Evolutionary conservation across 1,139 yeast species (phyloP), one percentile per base, ranked within the genome.

Genomic region (Geotrichum histeridarum): DNA sequence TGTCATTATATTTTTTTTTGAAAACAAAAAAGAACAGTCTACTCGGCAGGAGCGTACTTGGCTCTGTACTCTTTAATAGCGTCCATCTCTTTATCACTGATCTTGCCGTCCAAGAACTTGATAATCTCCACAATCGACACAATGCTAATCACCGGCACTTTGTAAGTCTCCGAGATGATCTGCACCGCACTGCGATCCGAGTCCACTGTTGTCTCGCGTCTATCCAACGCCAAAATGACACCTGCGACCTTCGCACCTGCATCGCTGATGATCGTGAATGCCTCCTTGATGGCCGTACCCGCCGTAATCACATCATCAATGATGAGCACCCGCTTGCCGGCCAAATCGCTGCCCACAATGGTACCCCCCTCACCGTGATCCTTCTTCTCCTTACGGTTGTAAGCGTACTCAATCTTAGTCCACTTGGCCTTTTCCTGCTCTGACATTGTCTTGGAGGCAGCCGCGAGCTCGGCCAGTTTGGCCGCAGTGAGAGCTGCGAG

Each of bases 351-450:
- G 36, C 99, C 99, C 42, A 93, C 99, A 65, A 93, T 87, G 57
- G 81, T 80, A 15, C 99, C 99, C 59, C 99, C 99, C 75, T 93
- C 99, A 54, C 99, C 99, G 70, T 93, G 99, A 66, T 91, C 97
- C 73, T 93, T 93, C 78, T 86, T 88, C 72, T 93, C 99, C 63
- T 74, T 74, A 32, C 77, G 68, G 66, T 74, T 74, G 64, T 71
- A 74, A 8, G 77, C 75, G 55, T 73, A 74, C 59, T 70, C 76
- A 38, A 73, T 53, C 47, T 51, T 42, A 39, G 22, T 36, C 51
- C 53, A 61, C 27, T 60, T 56, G 38, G 60, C 64, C 52, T 60
- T 58, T 17, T 54, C 59, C 7, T 76, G 57, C 79, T 68, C 27
- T 5, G 27, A 22, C 27, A 22, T 69, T 83, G 87, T 64, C 82